A percentile compares a stretch with the other conserved stretches of the same genome.
Conservation (phyloP, 768 basidiomycete genomes). For the Kwoniella newhampshirensis region DNA sequence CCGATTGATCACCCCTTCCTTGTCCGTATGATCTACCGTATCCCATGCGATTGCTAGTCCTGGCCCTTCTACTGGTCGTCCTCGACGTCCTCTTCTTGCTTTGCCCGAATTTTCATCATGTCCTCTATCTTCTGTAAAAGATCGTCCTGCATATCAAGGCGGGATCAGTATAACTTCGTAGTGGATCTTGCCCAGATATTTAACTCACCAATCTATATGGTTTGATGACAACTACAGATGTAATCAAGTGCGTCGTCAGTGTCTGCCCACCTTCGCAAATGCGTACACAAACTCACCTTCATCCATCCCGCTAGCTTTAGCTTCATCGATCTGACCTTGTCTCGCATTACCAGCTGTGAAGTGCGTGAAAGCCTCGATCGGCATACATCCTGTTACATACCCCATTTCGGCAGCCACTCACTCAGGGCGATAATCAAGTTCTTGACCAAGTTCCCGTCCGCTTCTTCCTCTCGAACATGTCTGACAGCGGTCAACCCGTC, state of each 20-base stretch:
- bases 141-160: conserved; percentile 25
- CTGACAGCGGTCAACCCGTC: conserved; percentile 48
- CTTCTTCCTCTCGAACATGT: conserved; percentile 45
- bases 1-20: no score
- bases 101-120: conserved; percentile 28
- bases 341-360: conserved; percentile 48
- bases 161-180: neutral
- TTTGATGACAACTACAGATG: conserved; percentile 40
- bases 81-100: neutral
- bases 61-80: no score
- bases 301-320: conserved; percentile 47
- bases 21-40: no score
- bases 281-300: conserved; percentile 35
- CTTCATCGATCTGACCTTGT: conserved; percentile 51
- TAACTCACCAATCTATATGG: conserved; percentile 38
- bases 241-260: neutral
- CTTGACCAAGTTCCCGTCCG: conserved; percentile 27
- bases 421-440: conserved; percentile 48
- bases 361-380: no score
- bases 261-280: neutral
- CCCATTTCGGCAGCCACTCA: conserved; percentile 12
- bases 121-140: conserved; percentile 39
- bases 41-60: no score
- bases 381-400: neutral
- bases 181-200: neutral